These are phyloP conservation scores for Asclepias syriaca DNA, from an alignment of 257 asterid species.

Conservation along the genomic window DNA sequence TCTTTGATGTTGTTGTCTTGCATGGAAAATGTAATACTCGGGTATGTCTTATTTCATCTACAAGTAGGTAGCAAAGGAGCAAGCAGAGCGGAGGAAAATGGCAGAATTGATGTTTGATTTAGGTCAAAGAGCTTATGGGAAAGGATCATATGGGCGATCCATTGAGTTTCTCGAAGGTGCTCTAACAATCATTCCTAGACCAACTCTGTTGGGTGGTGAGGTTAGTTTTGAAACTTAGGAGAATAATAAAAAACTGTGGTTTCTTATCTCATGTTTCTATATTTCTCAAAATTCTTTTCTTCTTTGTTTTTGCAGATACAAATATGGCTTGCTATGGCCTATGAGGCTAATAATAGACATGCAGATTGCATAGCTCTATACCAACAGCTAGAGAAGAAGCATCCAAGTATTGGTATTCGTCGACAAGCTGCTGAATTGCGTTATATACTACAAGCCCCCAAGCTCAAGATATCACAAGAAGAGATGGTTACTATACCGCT, in stretches of 20 bases:
- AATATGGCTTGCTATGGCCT: constrained; percentile 99
- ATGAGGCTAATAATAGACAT: constrained; percentile 93
- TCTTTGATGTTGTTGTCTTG: not conserved
- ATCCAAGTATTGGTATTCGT: constrained; percentile 74
- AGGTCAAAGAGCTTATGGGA: constrained; percentile 91
- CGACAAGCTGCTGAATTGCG: constrained; percentile 92
- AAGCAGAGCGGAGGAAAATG: constrained; percentile 83
- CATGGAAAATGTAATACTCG: constrained; percentile 1
- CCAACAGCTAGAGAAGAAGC: constrained; percentile 65
- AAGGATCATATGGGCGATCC: constrained; percentile 87
- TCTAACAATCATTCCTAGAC: constrained; percentile 79
- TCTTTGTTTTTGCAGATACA: constrained; percentile 54
- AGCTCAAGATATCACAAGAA: constrained; percentile 91
- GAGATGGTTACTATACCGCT: constrained; percentile 98
- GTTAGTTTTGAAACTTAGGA: constrained; percentile 35
- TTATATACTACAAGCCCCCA: constrained; percentile 94
- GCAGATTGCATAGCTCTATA: constrained; percentile 85
- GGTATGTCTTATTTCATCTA: constrained; percentile 9
- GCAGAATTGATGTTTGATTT: constrained; percentile 85
- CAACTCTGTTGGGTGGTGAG: constrained; percentile 98
- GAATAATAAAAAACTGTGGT: not conserved
- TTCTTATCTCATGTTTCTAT: not conserved
- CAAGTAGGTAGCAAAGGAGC: constrained; percentile 85
- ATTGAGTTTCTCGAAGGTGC: constrained; percentile 98
- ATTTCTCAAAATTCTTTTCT: not conserved